These are phyloP conservation scores for Rhodotorula babjevae DNA, from an alignment of 768 basidiomycete species.

Conservation along the genomic window DNA sequence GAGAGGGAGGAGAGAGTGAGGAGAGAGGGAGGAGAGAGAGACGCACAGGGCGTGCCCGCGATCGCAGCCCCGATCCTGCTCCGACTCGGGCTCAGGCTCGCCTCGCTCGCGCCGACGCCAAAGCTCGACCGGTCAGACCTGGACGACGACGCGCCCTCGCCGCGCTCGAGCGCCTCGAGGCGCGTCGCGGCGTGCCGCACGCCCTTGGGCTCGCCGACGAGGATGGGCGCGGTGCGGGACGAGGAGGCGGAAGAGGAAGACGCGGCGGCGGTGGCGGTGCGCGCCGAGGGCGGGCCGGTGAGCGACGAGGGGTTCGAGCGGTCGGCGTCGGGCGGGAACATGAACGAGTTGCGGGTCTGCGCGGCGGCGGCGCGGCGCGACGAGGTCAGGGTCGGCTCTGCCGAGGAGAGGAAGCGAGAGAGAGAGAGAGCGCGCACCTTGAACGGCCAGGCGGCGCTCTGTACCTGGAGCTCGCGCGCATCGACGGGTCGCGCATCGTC, in stretches of 20 bases:
- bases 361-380: not conserved
- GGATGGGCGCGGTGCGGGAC: conserved; percentile 36
- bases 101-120: conserved; percentile 7
- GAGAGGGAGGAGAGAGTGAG: too few species aligned
- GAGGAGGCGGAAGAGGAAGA: conserved; percentile 8
- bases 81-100: conserved; percentile 66
- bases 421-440: conserved; percentile 58
- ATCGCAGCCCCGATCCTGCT: conserved; percentile 91
- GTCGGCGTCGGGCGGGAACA: conserved; percentile 92
- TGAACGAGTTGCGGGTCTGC: conserved; percentile 85
- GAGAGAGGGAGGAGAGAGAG: not conserved
- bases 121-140: not conserved
- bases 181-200: conserved; percentile 80
- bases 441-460: conserved; percentile 39
- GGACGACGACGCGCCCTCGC: not conserved
- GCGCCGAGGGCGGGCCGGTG: conserved; percentile 27
- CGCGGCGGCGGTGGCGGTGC: not conserved
- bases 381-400: not conserved
- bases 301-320: conserved; percentile 60
- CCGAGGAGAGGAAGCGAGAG: conserved; percentile 51
- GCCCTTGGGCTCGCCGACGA: conserved; percentile 53
- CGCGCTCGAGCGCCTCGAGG: conserved; percentile 56
- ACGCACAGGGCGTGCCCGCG: conserved; percentile 79
- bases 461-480: conserved; percentile 30
- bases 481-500: conserved; percentile 8